phyloP scores from a whole-genome alignment of 495 filamentous ascomycete species.

The Tuber brumale region DNA sequence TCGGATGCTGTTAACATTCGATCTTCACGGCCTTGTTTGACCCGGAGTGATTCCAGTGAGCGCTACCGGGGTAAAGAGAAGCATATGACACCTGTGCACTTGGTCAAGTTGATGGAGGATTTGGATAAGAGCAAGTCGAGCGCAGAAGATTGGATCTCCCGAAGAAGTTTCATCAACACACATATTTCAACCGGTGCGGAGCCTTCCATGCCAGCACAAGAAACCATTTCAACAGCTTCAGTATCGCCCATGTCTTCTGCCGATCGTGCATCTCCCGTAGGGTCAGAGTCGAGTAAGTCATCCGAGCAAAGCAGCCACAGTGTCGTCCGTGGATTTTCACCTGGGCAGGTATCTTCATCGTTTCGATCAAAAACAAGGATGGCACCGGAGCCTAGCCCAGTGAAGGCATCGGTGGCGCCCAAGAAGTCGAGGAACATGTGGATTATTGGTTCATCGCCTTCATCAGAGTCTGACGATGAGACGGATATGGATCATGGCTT shows the following conservation, averaged over 20 bases:
- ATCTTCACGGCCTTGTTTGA: slow-evolving; percentile 30
- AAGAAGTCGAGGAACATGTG: slow-evolving; percentile 52
- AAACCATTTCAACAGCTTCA: neutral
- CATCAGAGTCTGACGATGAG: slow-evolving; percentile 30
- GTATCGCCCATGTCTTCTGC: slow-evolving; percentile 18
- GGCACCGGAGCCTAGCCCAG: slow-evolving; percentile 16
- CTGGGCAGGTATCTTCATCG: slow-evolving; percentile 65
- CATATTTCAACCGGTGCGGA: slow-evolving; percentile 15
- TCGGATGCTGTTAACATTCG: slow-evolving; percentile 36
- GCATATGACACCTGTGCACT: slow-evolving; percentile 67
- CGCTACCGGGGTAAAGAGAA: slow-evolving; percentile 56
- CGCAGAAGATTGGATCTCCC: slow-evolving; percentile 36
- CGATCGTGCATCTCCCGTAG: slow-evolving; percentile 22
- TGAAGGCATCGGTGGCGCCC: slow-evolving; percentile 40
- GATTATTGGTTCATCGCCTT: slow-evolving; percentile 52
- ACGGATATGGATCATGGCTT: slow-evolving; percentile 28
- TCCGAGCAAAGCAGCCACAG: slow-evolving; percentile 55
- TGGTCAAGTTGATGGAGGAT: slow-evolving; percentile 41
- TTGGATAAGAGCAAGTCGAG: slow-evolving; percentile 36
- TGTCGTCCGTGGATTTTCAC: slow-evolving; percentile 82
- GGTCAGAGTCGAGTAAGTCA: slow-evolving; percentile 44
- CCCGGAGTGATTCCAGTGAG: slow-evolving; percentile 36
- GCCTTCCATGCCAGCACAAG: slow-evolving; percentile 22
- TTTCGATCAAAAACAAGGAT: slow-evolving; percentile 52
- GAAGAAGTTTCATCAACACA: slow-evolving; percentile 18